Conservation (phyloP, 805 yeast genomes). For the Myxozyma melibiosi region DNA sequence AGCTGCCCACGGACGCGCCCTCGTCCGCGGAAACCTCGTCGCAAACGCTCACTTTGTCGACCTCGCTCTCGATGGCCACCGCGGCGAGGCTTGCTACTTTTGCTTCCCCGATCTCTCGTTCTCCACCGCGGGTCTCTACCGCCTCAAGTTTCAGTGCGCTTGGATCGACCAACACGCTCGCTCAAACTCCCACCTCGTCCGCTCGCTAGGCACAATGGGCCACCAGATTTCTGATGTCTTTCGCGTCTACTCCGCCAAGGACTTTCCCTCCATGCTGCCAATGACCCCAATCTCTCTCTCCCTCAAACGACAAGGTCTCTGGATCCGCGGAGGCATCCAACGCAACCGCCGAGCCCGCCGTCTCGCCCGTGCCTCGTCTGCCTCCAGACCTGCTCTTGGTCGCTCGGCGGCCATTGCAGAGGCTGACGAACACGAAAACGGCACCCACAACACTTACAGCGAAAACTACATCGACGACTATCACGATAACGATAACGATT, state of each 20-base stretch:
- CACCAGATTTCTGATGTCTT: constrained; percentile 35
- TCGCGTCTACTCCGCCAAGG: constrained; percentile 43
- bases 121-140: constrained; percentile 42
- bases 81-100: constrained; percentile 36
- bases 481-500: not conserved
- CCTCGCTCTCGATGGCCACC: constrained; percentile 17
- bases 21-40: constrained; percentile 33
- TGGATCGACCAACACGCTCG: constrained; percentile 37
- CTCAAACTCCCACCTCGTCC: constrained; percentile 17
- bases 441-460: not conserved
- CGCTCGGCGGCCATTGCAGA: not conserved
- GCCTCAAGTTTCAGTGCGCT: constrained; percentile 38
- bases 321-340: constrained; percentile 33
- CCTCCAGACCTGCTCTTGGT: not conserved
- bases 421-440: not conserved
- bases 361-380: not conserved
- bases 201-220: constrained; percentile 33
- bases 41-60: constrained; percentile 25
- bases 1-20: constrained; percentile 8
- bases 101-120: constrained; percentile 42
- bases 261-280: constrained; percentile 41
- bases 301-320: constrained; percentile 28
- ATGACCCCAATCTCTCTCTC: constrained; percentile 29
- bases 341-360: constrained; percentile 17
- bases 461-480: not conserved